Percentiles rank a stretch among this genome's conserved stretches.
Evolutionary conservation across 2,329 filamentous ascomycete species (phyloP).

Genomic region (Whalleya microplaca): DNA sequence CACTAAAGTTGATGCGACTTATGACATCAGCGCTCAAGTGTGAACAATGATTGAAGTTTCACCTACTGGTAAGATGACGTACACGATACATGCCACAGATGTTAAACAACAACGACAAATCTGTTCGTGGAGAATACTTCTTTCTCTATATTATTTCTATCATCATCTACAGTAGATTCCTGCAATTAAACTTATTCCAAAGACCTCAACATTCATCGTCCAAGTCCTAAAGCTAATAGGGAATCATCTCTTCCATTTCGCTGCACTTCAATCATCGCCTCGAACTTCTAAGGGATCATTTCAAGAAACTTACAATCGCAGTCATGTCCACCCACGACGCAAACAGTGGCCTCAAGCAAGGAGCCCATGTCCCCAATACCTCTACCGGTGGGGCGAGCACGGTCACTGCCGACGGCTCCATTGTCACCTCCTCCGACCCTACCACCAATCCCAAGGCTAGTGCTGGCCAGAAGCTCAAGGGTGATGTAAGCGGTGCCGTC

Average conservation of each 20-base stretch:
- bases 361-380: slow-evolving; percentile 6
- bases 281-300: neutral
- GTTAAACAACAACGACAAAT: neutral
- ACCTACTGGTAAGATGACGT: neutral
- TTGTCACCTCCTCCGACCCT: slow-evolving; percentile 25
- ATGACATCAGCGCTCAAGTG: neutral
- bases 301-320: neutral
- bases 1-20: neutral
- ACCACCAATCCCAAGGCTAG: slow-evolving; percentile 23
- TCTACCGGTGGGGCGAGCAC: slow-evolving; percentile 14
- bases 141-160: neutral
- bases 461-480: slow-evolving; percentile 31
- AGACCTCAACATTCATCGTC: too few species aligned
- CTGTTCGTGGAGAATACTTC: neutral
- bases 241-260: neutral
- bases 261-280: neutral
- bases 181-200: neutral
- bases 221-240: neutral
- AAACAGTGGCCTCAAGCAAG: slow-evolving; percentile 11
- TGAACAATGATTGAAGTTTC: neutral
- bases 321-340: slow-evolving; percentile 21
- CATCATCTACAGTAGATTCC: neutral
- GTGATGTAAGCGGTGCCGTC: slow-evolving; percentile 28
- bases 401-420: slow-evolving; percentile 17
- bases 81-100: neutral